Percentiles rank a stretch among this genome's conserved stretches.
These are phyloP conservation scores for Lizonia empirigonia DNA, from an alignment of 2,329 filamentous ascomycete species.

Conservation along the genomic window DNA sequence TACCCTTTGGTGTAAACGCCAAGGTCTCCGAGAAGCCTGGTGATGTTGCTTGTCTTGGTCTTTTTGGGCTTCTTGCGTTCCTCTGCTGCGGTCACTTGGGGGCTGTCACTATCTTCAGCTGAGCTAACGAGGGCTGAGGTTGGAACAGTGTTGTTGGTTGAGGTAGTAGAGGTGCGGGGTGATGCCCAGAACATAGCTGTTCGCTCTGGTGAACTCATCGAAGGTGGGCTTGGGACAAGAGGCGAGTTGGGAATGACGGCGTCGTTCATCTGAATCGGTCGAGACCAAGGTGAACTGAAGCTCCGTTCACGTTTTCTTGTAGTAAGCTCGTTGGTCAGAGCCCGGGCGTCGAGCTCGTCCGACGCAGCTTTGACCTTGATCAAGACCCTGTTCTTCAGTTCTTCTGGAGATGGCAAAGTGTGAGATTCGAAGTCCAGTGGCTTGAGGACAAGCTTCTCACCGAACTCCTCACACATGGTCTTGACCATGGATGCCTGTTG, in stretches of 20 bases:
- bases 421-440: conserved; percentile 72
- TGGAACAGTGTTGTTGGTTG: conserved; percentile 61
- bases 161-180: conserved; percentile 61
- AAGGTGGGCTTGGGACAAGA: conserved; percentile 58
- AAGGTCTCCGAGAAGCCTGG: conserved; percentile 79
- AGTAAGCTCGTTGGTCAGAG: conserved; percentile 42
- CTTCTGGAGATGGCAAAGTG: conserved; percentile 80
- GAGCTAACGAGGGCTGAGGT: conserved; percentile 61
- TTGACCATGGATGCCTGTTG: conserved; percentile 90
- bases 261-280: conserved; percentile 66
- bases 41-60: conserved; percentile 78
- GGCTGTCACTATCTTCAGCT: conserved; percentile 78
- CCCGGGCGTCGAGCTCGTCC: conserved; percentile 49
- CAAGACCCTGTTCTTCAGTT: conserved; percentile 81
- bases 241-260: conserved; percentile 56
- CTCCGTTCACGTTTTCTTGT: conserved; percentile 62
- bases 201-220: conserved; percentile 59
- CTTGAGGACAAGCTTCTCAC: conserved; percentile 75
- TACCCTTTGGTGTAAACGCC: conserved; percentile 79
- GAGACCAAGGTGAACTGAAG: conserved; percentile 76
- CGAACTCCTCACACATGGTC: conserved; percentile 85
- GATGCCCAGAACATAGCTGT: conserved; percentile 54
- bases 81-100: conserved; percentile 60
- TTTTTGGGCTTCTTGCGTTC: conserved; percentile 66
- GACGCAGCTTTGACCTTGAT: conserved; percentile 89